Conservation (phyloP, 441 rosid genomes). For the Jatropha multifida region DNA sequence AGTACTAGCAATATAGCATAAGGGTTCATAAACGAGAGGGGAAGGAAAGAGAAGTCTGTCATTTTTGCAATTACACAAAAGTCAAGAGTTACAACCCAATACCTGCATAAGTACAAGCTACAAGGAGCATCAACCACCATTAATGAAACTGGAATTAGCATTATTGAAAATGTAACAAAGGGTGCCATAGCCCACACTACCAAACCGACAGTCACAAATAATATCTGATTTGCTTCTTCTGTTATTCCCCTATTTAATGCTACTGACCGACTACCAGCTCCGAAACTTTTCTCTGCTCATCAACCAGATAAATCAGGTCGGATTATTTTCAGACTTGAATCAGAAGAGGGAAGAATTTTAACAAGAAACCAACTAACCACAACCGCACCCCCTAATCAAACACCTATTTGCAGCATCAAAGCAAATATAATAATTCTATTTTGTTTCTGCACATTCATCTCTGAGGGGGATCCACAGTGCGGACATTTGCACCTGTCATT, state of each 20-base stretch:
- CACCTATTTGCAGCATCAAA: constrained; percentile 36
- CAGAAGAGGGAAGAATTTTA: constrained; percentile 27
- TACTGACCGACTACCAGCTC: constrained; percentile 28
- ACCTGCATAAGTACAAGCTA: background rate
- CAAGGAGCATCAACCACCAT: background rate
- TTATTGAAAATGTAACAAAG: constrained; percentile 30
- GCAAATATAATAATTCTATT: constrained; percentile 25
- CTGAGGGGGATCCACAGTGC: constrained; percentile 88
- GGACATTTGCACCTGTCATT: constrained; percentile 78
- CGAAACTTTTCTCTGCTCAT: constrained; percentile 40
- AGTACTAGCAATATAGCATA: no score
- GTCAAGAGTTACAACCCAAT: background rate
- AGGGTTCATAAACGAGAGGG: no score
- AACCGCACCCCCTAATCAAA: constrained; percentile 42
- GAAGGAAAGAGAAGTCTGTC: background rate
- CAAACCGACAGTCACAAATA: constrained; percentile 30
- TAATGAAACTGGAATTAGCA: constrained; percentile 18
- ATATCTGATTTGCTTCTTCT: constrained; percentile 31
- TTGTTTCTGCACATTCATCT: constrained; percentile 45
- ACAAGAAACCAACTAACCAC: constrained; percentile 34
- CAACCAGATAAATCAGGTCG: constrained; percentile 42
- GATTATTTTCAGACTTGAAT: constrained; percentile 55
- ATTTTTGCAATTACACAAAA: background rate
- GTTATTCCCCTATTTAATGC: constrained; percentile 47
- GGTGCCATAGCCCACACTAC: constrained; percentile 28